A percentile compares a stretch with the other conserved stretches of the same genome.
phyloP scores from a whole-genome alignment of 2,329 filamentous ascomycete species.

The Penicillium sp. region DNA sequence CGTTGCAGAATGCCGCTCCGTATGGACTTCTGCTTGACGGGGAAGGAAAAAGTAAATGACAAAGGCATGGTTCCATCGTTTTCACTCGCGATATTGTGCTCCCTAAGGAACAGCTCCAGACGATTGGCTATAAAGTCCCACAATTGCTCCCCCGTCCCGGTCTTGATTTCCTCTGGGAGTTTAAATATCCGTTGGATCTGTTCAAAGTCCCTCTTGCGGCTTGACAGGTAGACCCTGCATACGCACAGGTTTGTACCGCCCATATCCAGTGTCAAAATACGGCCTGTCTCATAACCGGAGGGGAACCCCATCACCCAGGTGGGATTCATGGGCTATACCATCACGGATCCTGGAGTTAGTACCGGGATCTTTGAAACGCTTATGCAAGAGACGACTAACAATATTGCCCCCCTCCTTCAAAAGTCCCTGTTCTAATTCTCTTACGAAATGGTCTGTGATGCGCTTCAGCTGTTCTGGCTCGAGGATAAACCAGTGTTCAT shows the following conservation, averaged over 20 bases:
- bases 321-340: constrained; percentile 78
- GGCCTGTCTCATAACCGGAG: constrained; percentile 76
- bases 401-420: constrained; percentile 81
- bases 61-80: constrained; percentile 58
- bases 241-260: constrained; percentile 88
- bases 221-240: constrained; percentile 78
- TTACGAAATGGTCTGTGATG: constrained; percentile 82
- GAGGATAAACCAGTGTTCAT: constrained; percentile 78
- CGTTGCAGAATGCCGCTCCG: constrained; percentile 81
- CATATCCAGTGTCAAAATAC: constrained; percentile 81
- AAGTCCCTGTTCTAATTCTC: constrained; percentile 76
- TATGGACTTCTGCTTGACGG: constrained; percentile 80
- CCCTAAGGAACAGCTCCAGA: constrained; percentile 74
- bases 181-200: constrained; percentile 86
- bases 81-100: constrained; percentile 60
- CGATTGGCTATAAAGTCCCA: constrained; percentile 89
- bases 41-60: constrained; percentile 89
- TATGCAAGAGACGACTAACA: constrained; percentile 53
- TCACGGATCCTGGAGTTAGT: background rate
- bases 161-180: constrained; percentile 81
- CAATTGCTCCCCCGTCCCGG: constrained; percentile 71
- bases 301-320: constrained; percentile 86
- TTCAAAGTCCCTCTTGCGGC: constrained; percentile 76
- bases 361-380: background rate
- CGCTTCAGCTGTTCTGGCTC: constrained; percentile 72